Evolutionary conservation across 257 asterid genomes (phyloP).

Genomic region (Perilla frutescens): DNA sequence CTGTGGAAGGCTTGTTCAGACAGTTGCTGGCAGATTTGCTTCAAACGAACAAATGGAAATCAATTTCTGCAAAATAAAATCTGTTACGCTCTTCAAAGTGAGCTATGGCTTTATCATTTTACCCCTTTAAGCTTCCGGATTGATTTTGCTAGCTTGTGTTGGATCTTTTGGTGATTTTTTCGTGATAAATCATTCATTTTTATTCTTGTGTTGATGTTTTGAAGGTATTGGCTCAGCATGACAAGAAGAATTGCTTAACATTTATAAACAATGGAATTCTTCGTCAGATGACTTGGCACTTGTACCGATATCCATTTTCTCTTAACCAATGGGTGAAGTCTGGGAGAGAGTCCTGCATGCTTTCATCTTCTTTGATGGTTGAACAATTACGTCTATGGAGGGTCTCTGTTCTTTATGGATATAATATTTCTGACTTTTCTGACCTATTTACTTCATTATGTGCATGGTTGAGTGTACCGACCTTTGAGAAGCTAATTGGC

Average conservation of each 20-base stretch:
- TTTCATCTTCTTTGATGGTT: conserved; percentile 76
- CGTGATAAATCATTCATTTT: conserved; percentile 3
- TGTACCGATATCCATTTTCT: conserved; percentile 63
- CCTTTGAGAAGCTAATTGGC: conserved; percentile 58
- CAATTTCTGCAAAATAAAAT: conserved; percentile 70
- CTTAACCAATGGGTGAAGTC: conserved; percentile 74
- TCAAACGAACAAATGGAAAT: conserved; percentile 58
- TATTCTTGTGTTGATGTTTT: conserved; percentile 30
- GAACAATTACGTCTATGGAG: conserved; percentile 90
- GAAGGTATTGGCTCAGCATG: conserved; percentile 77
- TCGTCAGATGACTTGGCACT: conserved; percentile 82
- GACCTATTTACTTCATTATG: conserved; percentile 70
- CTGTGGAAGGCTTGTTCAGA: conserved; percentile 75
- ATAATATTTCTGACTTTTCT: conserved; percentile 65
- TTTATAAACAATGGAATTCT: conserved; percentile 66
- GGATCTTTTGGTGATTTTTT: conserved; percentile 7
- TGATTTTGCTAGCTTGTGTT: conserved; percentile 17
- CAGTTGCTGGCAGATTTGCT: conserved; percentile 68
- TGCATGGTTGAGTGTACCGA: conserved; percentile 77
- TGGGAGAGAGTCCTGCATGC: conserved; percentile 72
- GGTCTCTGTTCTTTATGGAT: conserved; percentile 73
- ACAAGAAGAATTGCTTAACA: conserved; percentile 64
- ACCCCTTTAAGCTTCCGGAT: not conserved
- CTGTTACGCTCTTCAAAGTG: conserved; percentile 79
- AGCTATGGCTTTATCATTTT: conserved; percentile 34